These are phyloP conservation scores for Scutellaria galericulata DNA, from an alignment of 257 asterid genomes.

Conservation along the genomic window DNA sequence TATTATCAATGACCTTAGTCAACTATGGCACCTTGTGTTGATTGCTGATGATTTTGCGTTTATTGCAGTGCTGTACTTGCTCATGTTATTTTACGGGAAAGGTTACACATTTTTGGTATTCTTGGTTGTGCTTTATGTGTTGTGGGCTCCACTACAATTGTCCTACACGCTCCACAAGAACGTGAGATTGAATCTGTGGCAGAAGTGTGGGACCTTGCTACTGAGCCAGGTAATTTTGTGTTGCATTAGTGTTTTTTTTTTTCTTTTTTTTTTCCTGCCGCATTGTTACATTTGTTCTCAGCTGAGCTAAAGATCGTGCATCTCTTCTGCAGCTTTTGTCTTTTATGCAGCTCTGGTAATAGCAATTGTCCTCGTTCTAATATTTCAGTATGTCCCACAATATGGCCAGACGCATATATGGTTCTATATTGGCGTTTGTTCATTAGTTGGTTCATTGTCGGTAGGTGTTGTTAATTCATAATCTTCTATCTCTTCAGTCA, in stretches of 20 bases:
- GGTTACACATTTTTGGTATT: slow-evolving; percentile 85
- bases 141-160: slow-evolving; percentile 95
- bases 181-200: slow-evolving; percentile 86
- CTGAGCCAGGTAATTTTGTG: slow-evolving; percentile 77
- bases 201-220: slow-evolving; percentile 98
- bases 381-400: slow-evolving; percentile 65
- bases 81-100: slow-evolving; percentile 80
- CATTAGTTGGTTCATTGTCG: slow-evolving; percentile 86
- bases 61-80: slow-evolving; percentile 94
- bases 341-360: slow-evolving; percentile 64
- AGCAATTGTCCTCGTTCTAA: slow-evolving; percentile 52
- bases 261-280: slow-evolving; percentile 2
- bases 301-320: slow-evolving; percentile 36
- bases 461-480: slow-evolving; percentile 54
- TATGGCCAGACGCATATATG: slow-evolving; percentile 83
- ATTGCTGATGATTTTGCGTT: slow-evolving; percentile 42
- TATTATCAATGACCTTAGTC: slow-evolving; percentile 31
- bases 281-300: slow-evolving; percentile 24
- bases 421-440: slow-evolving; percentile 78
- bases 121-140: slow-evolving; percentile 97
- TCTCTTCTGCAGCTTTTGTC: slow-evolving; percentile 64
- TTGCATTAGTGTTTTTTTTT: not conserved
- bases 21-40: slow-evolving; percentile 31
- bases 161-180: slow-evolving; percentile 96
- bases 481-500: slow-evolving; percentile 16